Conservation (phyloP, 2,329 filamentous ascomycete species). For the Aspergillus ochraceoroseus region DNA sequence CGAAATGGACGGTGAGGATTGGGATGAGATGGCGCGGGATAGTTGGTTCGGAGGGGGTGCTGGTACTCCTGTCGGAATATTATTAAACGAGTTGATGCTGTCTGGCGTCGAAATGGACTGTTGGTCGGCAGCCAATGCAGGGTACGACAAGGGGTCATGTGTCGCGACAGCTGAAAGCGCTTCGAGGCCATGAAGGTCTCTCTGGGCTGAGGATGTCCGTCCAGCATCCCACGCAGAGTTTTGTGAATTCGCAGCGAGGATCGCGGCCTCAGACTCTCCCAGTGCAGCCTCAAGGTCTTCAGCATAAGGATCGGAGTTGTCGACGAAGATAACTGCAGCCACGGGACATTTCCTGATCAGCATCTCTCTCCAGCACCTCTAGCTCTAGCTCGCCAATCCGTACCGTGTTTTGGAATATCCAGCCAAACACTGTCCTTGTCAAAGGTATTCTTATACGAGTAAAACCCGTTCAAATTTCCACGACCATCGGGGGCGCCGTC, state of each 20-base stretch:
- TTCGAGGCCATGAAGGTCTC: constrained; percentile 50
- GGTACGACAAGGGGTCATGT: constrained; percentile 34
- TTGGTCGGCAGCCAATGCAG: constrained; percentile 23
- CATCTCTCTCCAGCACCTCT: background rate
- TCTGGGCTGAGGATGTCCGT: constrained; percentile 26
- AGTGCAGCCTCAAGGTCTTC: constrained; percentile 45
- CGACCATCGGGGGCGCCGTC: constrained; percentile 38
- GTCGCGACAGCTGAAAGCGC: constrained; percentile 52
- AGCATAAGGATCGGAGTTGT: constrained; percentile 59
- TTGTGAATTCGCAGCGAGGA: constrained; percentile 27
- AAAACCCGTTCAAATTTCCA: constrained; percentile 55
- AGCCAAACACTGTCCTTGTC: constrained; percentile 58
- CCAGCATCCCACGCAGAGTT: constrained; percentile 34
- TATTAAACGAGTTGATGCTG: constrained; percentile 20
- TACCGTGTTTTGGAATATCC: constrained; percentile 56
- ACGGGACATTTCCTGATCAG: constrained; percentile 5
- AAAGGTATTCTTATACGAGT: constrained; percentile 63
- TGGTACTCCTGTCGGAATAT: constrained; percentile 20
- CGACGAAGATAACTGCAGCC: constrained; percentile 54
- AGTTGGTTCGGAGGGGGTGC: constrained; percentile 34
- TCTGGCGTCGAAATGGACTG: constrained; percentile 22
- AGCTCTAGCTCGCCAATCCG: constrained; percentile 9
- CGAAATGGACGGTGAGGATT: constrained; percentile 43
- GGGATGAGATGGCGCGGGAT: constrained; percentile 31
- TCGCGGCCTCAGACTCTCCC: constrained; percentile 29